Percentiles rank a stretch among this genome's conserved stretches.
phyloP scores from a whole-genome alignment of 2,329 filamentous ascomycete genomes.

The Beauveria varroae region DNA sequence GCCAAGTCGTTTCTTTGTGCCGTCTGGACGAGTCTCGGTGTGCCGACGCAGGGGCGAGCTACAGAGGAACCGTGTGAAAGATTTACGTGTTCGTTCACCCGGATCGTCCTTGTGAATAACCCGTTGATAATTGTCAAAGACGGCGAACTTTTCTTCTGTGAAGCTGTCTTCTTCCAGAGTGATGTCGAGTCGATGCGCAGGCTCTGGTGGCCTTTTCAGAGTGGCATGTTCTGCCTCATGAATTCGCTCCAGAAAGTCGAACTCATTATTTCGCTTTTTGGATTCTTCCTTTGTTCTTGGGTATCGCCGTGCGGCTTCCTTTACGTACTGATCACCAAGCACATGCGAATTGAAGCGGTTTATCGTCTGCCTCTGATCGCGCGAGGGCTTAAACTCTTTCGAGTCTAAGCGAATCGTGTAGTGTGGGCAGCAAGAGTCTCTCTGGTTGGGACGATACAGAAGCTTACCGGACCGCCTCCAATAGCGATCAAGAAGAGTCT shows the following conservation, averaged over 20 bases:
- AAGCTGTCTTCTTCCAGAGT: slow-evolving; percentile 64
- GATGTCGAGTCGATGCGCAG: slow-evolving; percentile 60
- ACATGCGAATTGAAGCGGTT: slow-evolving; percentile 71
- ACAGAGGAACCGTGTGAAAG: slow-evolving; percentile 70
- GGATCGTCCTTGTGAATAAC: slow-evolving; percentile 62
- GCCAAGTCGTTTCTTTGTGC: slow-evolving; percentile 50
- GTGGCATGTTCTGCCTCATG: slow-evolving; percentile 58
- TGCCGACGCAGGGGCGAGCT: slow-evolving; percentile 54
- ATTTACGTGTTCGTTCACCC: slow-evolving; percentile 47
- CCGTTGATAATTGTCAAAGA: slow-evolving; percentile 70
- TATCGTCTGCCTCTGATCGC: slow-evolving; percentile 66
- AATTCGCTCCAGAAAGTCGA: slow-evolving; percentile 58
- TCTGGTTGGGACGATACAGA: slow-evolving; percentile 72
- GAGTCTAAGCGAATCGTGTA: slow-evolving; percentile 74
- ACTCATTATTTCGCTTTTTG: slow-evolving; percentile 57
- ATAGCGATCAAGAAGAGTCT: slow-evolving; percentile 63
- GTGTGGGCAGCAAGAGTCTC: slow-evolving; percentile 81
- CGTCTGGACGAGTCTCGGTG: slow-evolving; percentile 36
- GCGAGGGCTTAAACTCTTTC: slow-evolving; percentile 54
- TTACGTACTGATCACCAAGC: slow-evolving; percentile 59
- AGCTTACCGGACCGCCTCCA: slow-evolving; percentile 69
- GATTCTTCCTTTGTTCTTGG: slow-evolving; percentile 61
- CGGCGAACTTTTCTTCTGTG: slow-evolving; percentile 65
- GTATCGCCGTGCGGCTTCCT: slow-evolving; percentile 54
- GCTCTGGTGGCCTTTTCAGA: slow-evolving; percentile 51